phyloP scores from a whole-genome alignment of 805 yeast species.

The Candida ortonii region DNA sequence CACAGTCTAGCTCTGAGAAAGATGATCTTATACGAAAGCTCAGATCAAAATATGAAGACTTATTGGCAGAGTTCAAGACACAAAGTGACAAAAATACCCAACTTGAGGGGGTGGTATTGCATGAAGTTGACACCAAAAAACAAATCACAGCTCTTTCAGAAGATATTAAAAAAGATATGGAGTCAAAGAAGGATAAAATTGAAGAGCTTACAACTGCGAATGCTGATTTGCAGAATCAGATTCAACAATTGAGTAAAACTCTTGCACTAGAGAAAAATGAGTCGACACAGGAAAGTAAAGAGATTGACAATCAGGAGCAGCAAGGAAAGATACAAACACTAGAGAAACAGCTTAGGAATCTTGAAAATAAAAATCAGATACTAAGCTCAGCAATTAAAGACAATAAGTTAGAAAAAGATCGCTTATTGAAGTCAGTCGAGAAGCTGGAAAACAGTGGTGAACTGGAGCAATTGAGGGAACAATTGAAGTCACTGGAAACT shows the following conservation, averaged over 20 bases:
- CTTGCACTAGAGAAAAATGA: too few relatives aligned
- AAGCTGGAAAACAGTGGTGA: slow-evolving; percentile 1
- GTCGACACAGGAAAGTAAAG: background rate
- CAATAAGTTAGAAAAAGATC: background rate
- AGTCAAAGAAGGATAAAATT: slow-evolving; percentile 20
- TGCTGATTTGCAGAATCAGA: slow-evolving; percentile 1
- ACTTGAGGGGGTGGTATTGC: slow-evolving; percentile 2
- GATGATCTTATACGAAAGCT: background rate
- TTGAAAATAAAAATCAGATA: background rate
- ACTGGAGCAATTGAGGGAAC: slow-evolving; percentile 3
- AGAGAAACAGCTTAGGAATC: background rate
- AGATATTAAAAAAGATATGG: slow-evolving; percentile 1
- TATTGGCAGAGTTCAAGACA: too few relatives aligned
- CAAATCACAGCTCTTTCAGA: slow-evolving; percentile 3
- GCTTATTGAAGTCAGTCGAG: too few relatives aligned
- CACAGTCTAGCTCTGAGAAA: background rate
- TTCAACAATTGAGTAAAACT: background rate
- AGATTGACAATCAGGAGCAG: background rate
- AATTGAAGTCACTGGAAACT: slow-evolving; percentile 5
- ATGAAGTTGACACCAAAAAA: slow-evolving; percentile 4
- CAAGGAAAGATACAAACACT: background rate
- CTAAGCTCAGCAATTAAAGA: slow-evolving; percentile 1
- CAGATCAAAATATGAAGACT: too few relatives aligned
- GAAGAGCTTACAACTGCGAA: slow-evolving; percentile 1
- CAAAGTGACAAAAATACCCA: too few relatives aligned